phyloP scores from a whole-genome alignment of 768 basidiomycete genomes.

The Lenzites betulinus region DNA sequence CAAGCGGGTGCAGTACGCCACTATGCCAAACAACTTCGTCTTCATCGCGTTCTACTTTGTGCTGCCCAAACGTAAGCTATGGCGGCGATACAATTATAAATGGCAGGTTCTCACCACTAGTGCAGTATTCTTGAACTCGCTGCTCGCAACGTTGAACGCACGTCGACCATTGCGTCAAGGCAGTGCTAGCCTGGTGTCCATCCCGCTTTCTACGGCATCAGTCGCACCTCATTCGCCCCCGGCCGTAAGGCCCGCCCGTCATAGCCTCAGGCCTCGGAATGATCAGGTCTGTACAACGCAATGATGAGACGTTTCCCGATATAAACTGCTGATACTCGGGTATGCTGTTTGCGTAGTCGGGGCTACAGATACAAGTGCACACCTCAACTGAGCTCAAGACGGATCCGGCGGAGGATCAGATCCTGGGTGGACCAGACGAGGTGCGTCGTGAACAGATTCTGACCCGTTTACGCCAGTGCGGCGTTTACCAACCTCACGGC shows the following conservation, averaged over 20 bases:
- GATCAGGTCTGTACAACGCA: slow-evolving; percentile 1
- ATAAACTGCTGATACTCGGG: no score
- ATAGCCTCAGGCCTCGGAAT: not conserved
- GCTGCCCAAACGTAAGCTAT: slow-evolving; percentile 27
- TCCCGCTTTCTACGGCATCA: slow-evolving; percentile 11
- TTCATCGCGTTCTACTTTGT: slow-evolving; percentile 29
- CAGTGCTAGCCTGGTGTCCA: slow-evolving; percentile 10
- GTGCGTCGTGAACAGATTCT: not conserved
- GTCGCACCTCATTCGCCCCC: not conserved
- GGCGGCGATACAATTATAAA: not conserved
- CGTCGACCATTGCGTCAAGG: slow-evolving; percentile 12
- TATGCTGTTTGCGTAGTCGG: not conserved
- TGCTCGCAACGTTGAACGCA: slow-evolving; percentile 25
- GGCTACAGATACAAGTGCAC: slow-evolving; percentile 16
- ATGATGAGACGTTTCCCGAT: no score
- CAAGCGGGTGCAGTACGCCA: slow-evolving; percentile 23
- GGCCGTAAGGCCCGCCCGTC: not conserved
- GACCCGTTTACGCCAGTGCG: not conserved
- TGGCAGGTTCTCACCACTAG: not conserved
- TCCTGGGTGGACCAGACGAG: not conserved
- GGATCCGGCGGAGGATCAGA: slow-evolving; percentile 1
- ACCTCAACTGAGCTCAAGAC: slow-evolving; percentile 15
- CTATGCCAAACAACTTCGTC: slow-evolving; percentile 27
- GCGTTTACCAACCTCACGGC: not conserved
- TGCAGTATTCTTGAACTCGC: slow-evolving; percentile 20